phyloP scores from a whole-genome alignment of 495 filamentous ascomycete species.

The Neurospora sp. region DNA sequence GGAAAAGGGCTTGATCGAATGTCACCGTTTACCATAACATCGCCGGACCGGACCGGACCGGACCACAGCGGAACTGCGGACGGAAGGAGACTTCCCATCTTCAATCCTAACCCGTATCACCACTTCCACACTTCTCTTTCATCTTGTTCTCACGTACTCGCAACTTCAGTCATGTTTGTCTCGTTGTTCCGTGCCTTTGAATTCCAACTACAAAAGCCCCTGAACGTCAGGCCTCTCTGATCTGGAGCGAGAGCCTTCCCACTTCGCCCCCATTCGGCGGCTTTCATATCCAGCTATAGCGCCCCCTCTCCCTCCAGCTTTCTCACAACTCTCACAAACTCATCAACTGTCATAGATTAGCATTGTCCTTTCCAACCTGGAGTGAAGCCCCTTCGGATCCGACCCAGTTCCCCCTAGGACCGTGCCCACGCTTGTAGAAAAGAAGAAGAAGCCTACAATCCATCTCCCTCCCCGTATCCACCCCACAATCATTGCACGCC shows the following conservation, averaged over 20 bases:
- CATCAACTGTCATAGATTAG: not conserved
- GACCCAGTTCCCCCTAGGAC: not conserved
- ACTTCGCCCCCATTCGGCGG: not conserved
- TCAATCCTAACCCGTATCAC: not conserved
- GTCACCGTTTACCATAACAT: too few species aligned
- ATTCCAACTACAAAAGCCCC: too few species aligned
- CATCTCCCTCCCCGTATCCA: slow-evolving; percentile 9
- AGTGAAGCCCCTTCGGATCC: not conserved
- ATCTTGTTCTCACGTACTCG: not conserved
- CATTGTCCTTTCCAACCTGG: not conserved
- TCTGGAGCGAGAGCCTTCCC: not conserved
- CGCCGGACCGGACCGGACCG: too few species aligned
- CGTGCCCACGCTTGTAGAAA: not conserved
- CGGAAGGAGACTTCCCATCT: too few species aligned
- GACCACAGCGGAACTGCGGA: too few species aligned
- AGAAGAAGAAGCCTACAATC: slow-evolving; percentile 5
- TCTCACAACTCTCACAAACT: slow-evolving; percentile 4
- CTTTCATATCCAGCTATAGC: not conserved
- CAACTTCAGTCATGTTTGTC: not conserved
- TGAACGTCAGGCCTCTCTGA: too few species aligned
- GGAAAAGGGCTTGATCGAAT: too few species aligned
- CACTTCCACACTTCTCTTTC: not conserved
- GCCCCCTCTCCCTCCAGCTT: not conserved
- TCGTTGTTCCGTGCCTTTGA: too few species aligned
- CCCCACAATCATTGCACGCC: slow-evolving; percentile 5